A percentile compares a stretch with the other conserved stretches of the same genome.
These are phyloP conservation scores for Zymoseptoria tritici DNA, from an alignment of 2,329 filamentous ascomycete species.

Conservation along the genomic window DNA sequence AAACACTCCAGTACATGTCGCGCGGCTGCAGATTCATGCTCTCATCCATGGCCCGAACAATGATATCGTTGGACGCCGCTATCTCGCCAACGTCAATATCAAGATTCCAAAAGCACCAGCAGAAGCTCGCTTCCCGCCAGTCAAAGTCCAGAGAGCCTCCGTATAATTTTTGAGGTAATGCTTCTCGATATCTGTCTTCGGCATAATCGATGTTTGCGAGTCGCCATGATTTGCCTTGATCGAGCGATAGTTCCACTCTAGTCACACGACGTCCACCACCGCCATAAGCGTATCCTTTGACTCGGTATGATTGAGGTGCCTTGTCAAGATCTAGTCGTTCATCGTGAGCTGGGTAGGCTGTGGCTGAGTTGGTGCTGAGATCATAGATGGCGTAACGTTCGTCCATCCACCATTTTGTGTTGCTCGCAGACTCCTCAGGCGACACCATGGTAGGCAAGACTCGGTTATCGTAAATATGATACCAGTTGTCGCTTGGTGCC, in stretches of 20 bases:
- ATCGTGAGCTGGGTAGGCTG: conserved; percentile 70
- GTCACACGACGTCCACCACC: conserved; percentile 80
- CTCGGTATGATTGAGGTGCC: conserved; percentile 50
- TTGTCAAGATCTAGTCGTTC: conserved; percentile 53
- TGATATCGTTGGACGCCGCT: conserved; percentile 58
- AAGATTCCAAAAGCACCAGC: conserved; percentile 88
- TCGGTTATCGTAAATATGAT: conserved; percentile 89
- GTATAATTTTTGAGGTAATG: conserved; percentile 57
- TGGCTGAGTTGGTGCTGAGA: conserved; percentile 77
- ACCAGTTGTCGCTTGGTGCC: conserved; percentile 83
- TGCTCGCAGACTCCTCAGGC: conserved; percentile 68
- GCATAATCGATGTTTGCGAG: conserved; percentile 72
- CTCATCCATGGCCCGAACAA: conserved; percentile 86
- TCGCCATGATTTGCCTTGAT: conserved; percentile 73
- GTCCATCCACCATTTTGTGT: conserved; percentile 75
- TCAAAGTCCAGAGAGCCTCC: conserved; percentile 73
- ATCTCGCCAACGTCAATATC: conserved; percentile 59
- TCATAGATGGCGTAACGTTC: conserved; percentile 92
- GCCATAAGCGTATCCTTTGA: conserved; percentile 78
- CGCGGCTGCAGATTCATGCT: conserved; percentile 77
- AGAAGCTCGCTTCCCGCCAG: conserved; percentile 75
- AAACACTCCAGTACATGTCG: conserved; percentile 92
- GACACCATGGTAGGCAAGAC: conserved; percentile 81
- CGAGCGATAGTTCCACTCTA: conserved; percentile 72
- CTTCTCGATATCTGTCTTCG: conserved; percentile 73